These are phyloP conservation scores for Pistacia integerrima DNA, from an alignment of 345 rosid genomes.

Conservation along the genomic window DNA sequence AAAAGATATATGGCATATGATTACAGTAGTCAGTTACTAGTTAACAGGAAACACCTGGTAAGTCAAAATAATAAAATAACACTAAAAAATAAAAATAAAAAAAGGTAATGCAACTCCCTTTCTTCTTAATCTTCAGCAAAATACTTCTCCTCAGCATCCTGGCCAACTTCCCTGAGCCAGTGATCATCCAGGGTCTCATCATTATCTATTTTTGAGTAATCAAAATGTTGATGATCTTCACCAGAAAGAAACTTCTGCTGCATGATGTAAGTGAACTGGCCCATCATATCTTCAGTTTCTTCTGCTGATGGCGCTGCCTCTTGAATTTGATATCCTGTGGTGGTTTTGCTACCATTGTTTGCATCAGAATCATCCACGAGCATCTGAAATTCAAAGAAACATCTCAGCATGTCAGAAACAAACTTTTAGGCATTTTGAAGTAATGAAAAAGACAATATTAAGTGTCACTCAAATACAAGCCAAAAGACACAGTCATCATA, in stretches of 20 bases:
- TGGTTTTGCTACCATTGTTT: conserved; percentile 8
- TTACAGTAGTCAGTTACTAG: conserved; percentile 7
- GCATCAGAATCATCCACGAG: conserved; percentile 12
- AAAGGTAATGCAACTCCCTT: not conserved
- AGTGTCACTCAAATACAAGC: not conserved
- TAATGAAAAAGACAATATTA: not conserved
- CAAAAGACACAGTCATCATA: not conserved
- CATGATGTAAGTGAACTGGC: conserved; percentile 76
- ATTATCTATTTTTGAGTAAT: conserved; percentile 82
- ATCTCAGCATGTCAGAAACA: conserved; percentile 14
- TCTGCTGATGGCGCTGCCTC: conserved; percentile 44
- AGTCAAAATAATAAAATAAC: not conserved
- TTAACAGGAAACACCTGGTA: not conserved
- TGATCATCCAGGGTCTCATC: conserved; percentile 94
- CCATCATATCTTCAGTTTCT: conserved; percentile 84
- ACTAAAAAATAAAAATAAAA: not conserved
- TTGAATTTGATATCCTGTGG: conserved; percentile 19
- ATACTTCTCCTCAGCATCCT: conserved; percentile 91
- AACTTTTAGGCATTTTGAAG: not conserved
- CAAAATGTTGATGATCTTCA: conserved; percentile 82
- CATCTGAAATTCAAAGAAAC: conserved; percentile 23
- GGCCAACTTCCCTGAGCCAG: conserved; percentile 76
- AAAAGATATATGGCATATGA: not conserved
- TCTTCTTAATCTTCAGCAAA: conserved; percentile 56
- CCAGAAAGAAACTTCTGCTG: conserved; percentile 90